Evolutionary conservation across 768 basidiomycete species (phyloP).

Genomic region (Hydnum rufescens): DNA sequence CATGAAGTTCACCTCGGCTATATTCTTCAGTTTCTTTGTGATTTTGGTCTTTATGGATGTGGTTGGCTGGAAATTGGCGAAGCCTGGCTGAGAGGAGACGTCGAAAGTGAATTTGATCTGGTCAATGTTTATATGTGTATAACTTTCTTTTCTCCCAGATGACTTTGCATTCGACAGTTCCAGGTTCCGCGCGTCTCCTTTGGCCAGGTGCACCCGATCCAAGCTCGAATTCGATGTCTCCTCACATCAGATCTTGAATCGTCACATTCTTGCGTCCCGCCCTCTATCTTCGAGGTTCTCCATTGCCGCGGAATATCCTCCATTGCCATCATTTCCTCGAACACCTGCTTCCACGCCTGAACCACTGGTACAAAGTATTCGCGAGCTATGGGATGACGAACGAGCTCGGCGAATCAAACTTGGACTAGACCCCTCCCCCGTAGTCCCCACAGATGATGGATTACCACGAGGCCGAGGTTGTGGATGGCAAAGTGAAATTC

Average conservation of each 20-base stretch:
- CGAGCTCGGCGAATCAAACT: conserved; percentile 43
- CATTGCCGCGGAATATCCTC: conserved; percentile 39
- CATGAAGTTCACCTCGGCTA: conserved; percentile 87
- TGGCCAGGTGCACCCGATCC: conserved; percentile 23
- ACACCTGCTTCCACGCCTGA: conserved; percentile 26
- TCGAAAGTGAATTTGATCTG: conserved; percentile 3
- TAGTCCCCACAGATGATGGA: conserved; percentile 36
- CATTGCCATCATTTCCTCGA: no score
- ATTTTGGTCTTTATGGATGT: conserved; percentile 89
- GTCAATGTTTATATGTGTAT: conserved; percentile 28
- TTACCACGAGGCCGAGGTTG: conserved; percentile 32
- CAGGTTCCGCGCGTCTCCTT: conserved; percentile 2
- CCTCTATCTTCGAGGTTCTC: conserved; percentile 35
- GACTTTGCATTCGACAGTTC: conserved; percentile 4
- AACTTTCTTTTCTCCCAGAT: conserved; percentile 20
- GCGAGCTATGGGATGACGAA: conserved; percentile 95
- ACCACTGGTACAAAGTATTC: conserved; percentile 69
- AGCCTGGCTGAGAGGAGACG: conserved; percentile 19
- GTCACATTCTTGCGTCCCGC: conserved; percentile 42
- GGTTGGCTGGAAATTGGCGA: conserved; percentile 56
- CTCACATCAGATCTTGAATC: conserved; percentile 71
- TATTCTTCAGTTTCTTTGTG: conserved; percentile 79
- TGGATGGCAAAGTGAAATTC: conserved; percentile 47
- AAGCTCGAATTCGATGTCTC: conserved; percentile 69
- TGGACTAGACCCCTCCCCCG: conserved; percentile 55